These are phyloP conservation scores for Russula virescens DNA, from an alignment of 768 basidiomycete species.

Conservation along the genomic window DNA sequence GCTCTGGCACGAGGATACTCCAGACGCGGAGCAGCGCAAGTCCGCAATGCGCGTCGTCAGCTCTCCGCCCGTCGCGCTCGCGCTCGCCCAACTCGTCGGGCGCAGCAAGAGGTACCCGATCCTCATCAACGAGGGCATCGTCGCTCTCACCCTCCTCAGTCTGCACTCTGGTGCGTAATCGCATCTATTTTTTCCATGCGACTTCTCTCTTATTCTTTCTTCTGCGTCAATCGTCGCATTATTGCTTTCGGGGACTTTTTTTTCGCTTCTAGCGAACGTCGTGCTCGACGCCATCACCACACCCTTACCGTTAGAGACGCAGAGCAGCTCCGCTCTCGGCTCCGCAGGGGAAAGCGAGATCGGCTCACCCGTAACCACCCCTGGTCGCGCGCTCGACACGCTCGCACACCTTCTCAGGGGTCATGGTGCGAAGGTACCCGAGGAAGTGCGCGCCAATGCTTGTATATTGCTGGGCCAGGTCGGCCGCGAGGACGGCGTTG, in stretches of 20 bases:
- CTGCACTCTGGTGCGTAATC: conserved; percentile 54
- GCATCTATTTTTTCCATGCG: neutral
- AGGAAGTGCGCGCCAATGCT: conserved; percentile 71
- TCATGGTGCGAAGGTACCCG: conserved; percentile 43
- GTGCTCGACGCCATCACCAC: conserved; percentile 56
- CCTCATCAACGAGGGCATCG: conserved; percentile 83
- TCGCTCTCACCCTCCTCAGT: conserved; percentile 74
- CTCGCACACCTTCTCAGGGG: conserved; percentile 58
- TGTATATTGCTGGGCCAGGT: conserved; percentile 68
- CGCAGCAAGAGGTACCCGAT: conserved; percentile 77
- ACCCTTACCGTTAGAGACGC: conserved; percentile 41
- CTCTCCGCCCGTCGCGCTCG: conserved; percentile 49
- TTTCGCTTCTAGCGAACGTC: conserved; percentile 43
- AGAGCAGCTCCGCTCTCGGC: conserved; percentile 30
- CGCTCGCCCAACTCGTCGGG: conserved; percentile 65
- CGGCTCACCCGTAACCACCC: conserved; percentile 46
- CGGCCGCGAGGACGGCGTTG: conserved; percentile 45
- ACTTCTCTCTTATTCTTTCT: neutral
- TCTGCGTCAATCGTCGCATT: no score
- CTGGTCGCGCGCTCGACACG: conserved; percentile 61
- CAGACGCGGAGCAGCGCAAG: conserved; percentile 45
- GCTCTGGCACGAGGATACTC: conserved; percentile 54
- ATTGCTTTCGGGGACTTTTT: no score
- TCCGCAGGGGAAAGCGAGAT: conserved; percentile 37
- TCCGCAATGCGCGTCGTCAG: conserved; percentile 49